Percentiles rank a stretch among this genome's conserved stretches.
These are phyloP conservation scores for Lachancea sp. DNA, from an alignment of 805 yeast species.

Conservation along the genomic window DNA sequence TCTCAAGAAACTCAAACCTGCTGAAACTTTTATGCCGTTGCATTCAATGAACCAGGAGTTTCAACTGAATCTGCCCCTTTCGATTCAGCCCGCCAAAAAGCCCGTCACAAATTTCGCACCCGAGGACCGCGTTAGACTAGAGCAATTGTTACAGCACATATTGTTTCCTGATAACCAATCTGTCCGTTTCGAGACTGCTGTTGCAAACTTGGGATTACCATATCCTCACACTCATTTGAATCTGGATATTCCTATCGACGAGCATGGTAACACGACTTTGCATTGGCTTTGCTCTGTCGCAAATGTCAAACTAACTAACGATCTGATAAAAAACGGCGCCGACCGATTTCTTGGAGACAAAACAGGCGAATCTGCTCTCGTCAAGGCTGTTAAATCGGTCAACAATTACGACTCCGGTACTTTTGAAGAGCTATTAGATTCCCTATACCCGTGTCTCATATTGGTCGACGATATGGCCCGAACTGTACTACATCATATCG, in stretches of 20 bases:
- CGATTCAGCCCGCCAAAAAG: conserved; percentile 7
- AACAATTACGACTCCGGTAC: conserved; percentile 72
- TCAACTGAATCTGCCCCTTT: conserved; percentile 2
- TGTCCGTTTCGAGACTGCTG: conserved; percentile 15
- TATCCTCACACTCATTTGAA: conserved; percentile 35
- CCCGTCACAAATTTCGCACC: conserved; percentile 9
- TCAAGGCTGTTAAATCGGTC: conserved; percentile 69
- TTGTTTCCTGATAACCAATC: conserved; percentile 24
- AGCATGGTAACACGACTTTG: conserved; percentile 84
- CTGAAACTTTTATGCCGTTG: conserved; percentile 1
- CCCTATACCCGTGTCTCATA: conserved; percentile 67
- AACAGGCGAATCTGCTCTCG: conserved; percentile 81
- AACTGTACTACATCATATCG: conserved; percentile 82
- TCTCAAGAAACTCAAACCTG: conserved; percentile 19
- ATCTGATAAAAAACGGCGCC: conserved; percentile 62
- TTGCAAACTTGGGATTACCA: conserved; percentile 20
- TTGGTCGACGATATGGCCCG: conserved; percentile 64
- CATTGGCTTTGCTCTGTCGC: conserved; percentile 97
- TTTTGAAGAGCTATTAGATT: conserved; percentile 62
- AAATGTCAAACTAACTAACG: conserved; percentile 58
- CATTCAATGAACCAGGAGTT: conserved; percentile 7
- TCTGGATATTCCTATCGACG: conserved; percentile 85
- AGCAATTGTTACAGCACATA: conserved; percentile 27
- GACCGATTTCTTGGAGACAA: conserved; percentile 61
- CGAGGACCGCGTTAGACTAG: conserved; percentile 24